Percentiles rank a stretch among this genome's conserved stretches.
Evolutionary conservation across 495 filamentous ascomycete genomes (phyloP).

Genomic region (Penicillium subrubescens): DNA sequence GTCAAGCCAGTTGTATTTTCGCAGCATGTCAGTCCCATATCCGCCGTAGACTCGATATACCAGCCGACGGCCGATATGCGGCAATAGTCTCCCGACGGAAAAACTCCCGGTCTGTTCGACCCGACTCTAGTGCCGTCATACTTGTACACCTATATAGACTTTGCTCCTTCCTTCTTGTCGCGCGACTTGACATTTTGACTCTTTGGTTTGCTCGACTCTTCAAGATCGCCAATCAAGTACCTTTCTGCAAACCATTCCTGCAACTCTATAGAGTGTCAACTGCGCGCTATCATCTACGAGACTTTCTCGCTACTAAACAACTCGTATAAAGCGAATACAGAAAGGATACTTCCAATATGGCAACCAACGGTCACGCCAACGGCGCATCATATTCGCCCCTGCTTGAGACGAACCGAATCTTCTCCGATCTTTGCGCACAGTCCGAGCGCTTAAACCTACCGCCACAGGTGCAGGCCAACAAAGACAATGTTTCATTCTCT

Average conservation of each 20-base stretch:
- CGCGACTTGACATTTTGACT: neutral
- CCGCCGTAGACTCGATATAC: conserved; percentile 6
- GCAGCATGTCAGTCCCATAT: conserved; percentile 5
- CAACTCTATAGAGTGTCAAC: neutral
- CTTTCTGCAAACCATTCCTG: neutral
- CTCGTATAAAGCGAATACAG: neutral
- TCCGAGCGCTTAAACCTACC: conserved; percentile 42
- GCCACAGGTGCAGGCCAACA: conserved; percentile 34
- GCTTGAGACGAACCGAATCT: conserved; percentile 47
- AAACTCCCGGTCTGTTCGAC: conserved; percentile 6
- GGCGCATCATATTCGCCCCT: conserved; percentile 40
- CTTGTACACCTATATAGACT: conserved; percentile 14
- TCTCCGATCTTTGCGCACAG: conserved; percentile 43
- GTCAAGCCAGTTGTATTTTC: neutral
- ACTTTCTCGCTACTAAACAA: neutral
- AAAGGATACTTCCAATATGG: conserved; percentile 9
- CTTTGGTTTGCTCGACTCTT: neutral
- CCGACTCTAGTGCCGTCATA: conserved; percentile 13
- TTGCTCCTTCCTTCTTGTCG: neutral
- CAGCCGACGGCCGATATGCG: conserved; percentile 21
- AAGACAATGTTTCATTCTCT: conserved; percentile 43
- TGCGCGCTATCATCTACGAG: neutral
- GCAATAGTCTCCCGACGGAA: conserved; percentile 21
- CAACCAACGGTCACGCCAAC: conserved; percentile 12
- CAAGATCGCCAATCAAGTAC: neutral